These are phyloP conservation scores for Kwoniella sp. DNA, from an alignment of 768 basidiomycete species.

Conservation along the genomic window DNA sequence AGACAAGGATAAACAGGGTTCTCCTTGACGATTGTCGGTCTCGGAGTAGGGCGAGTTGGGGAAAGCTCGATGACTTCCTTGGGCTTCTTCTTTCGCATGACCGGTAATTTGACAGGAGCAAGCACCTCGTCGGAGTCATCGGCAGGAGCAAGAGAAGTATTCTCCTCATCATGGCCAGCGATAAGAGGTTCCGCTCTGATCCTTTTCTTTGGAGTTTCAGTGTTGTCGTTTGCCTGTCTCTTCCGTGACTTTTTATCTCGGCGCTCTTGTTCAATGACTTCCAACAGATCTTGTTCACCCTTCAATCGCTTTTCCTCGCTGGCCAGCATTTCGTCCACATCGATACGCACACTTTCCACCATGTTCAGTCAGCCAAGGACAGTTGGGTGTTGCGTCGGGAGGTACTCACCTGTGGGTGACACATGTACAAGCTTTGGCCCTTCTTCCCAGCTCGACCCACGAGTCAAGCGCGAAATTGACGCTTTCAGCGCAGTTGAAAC, in stretches of 20 bases:
- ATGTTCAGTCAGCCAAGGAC: slow-evolving; percentile 19
- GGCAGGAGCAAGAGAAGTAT: not conserved
- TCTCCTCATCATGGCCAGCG: not conserved
- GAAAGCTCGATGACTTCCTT: slow-evolving; percentile 22
- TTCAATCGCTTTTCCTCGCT: slow-evolving; percentile 57
- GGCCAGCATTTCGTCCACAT: slow-evolving; percentile 80
- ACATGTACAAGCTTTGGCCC: slow-evolving; percentile 62
- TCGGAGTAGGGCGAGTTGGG: slow-evolving; percentile 10
- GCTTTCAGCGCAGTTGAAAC: slow-evolving; percentile 94
- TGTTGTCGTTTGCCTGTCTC: slow-evolving; percentile 60
- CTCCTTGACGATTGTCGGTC: slow-evolving; percentile 18
- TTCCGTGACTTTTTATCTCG: slow-evolving; percentile 52
- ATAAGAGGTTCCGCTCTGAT: not conserved
- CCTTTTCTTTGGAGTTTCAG: slow-evolving; percentile 39
- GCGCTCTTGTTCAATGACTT: slow-evolving; percentile 28
- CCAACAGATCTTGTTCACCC: slow-evolving; percentile 33
- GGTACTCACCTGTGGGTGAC: slow-evolving; percentile 55
- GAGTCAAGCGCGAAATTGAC: slow-evolving; percentile 95
- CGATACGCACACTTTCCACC: slow-evolving; percentile 94
- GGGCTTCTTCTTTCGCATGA: slow-evolving; percentile 28
- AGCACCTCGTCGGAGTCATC: slow-evolving; percentile 6
- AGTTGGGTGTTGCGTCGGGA: no score
- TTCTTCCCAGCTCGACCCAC: slow-evolving; percentile 85
- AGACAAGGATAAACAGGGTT: slow-evolving; percentile 42
- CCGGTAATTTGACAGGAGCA: slow-evolving; percentile 7